A percentile compares a stretch with the other conserved stretches of the same genome.
Evolutionary conservation across 2,329 filamentous ascomycete species (phyloP).

Genomic region (Triangularia verruculosa): DNA sequence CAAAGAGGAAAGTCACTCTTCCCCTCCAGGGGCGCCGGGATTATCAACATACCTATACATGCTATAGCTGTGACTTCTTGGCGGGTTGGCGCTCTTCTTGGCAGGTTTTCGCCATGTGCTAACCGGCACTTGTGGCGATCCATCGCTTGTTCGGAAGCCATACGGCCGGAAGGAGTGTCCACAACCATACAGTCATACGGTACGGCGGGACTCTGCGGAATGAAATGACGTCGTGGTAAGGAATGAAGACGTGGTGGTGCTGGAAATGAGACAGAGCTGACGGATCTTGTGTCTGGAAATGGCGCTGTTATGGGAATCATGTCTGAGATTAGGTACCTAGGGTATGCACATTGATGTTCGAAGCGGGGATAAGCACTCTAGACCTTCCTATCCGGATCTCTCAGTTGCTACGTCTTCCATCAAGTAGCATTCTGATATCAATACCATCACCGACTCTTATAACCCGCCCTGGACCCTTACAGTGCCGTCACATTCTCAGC

Average conservation of each 20-base stretch:
- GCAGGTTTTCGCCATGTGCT: background rate
- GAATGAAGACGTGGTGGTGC: background rate
- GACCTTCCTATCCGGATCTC: background rate
- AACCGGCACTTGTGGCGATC: background rate
- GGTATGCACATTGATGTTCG: background rate
- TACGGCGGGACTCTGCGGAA: background rate
- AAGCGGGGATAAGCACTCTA: background rate
- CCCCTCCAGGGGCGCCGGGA: background rate
- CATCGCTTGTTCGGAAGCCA: background rate
- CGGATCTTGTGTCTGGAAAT: background rate
- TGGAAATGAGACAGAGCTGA: background rate
- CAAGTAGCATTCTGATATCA: too few species aligned
- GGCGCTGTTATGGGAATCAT: background rate
- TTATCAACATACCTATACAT: background rate
- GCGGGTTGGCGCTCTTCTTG: background rate
- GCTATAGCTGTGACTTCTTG: constrained; percentile 1
- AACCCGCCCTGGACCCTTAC: background rate
- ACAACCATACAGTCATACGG: background rate
- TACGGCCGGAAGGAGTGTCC: background rate
- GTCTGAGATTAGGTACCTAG: background rate
- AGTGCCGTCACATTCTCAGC: background rate
- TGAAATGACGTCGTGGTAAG: background rate
- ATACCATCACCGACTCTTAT: background rate
- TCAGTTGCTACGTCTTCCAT: too few species aligned
- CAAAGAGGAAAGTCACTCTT: background rate